These are phyloP conservation scores for Zea luxurians DNA, from an alignment of 176 grass and related monocot species.

Conservation along the genomic window DNA sequence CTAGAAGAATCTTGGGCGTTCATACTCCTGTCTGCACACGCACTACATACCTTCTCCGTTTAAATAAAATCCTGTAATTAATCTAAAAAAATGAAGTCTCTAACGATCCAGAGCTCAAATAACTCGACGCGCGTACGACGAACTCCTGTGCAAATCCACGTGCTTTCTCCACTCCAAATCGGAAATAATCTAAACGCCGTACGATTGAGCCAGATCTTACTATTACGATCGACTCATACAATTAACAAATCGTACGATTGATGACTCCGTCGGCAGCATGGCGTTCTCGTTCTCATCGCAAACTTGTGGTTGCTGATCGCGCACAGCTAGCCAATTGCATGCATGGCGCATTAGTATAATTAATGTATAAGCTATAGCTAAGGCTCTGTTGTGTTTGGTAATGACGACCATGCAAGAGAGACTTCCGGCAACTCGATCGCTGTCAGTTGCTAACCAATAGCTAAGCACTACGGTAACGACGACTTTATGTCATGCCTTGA, in stretches of 20 bases:
- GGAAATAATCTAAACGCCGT: neutral
- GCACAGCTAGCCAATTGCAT: neutral
- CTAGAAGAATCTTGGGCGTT: neutral
- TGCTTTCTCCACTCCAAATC: slow-evolving; percentile 3
- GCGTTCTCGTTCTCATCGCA: slow-evolving; percentile 5
- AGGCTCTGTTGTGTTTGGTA: neutral
- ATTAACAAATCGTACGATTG: slow-evolving; percentile 13
- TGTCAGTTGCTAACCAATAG: neutral
- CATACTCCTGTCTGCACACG: neutral
- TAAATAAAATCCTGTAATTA: neutral
- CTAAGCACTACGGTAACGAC: neutral
- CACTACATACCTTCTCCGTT: neutral
- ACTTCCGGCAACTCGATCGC: neutral
- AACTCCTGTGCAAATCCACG: slow-evolving; percentile 33
- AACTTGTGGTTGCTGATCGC: slow-evolving; percentile 11
- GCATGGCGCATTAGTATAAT: neutral
- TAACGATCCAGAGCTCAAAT: neutral
- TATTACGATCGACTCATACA: neutral
- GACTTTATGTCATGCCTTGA: neutral
- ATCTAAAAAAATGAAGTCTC: neutral
- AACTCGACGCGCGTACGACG: neutral
- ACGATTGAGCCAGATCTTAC: neutral
- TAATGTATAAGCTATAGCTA: neutral
- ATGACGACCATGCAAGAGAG: neutral
- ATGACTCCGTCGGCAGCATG: neutral